Evolutionary conservation across 208 protist species (phyloP).

Genomic region (Polymyxa betae): DNA sequence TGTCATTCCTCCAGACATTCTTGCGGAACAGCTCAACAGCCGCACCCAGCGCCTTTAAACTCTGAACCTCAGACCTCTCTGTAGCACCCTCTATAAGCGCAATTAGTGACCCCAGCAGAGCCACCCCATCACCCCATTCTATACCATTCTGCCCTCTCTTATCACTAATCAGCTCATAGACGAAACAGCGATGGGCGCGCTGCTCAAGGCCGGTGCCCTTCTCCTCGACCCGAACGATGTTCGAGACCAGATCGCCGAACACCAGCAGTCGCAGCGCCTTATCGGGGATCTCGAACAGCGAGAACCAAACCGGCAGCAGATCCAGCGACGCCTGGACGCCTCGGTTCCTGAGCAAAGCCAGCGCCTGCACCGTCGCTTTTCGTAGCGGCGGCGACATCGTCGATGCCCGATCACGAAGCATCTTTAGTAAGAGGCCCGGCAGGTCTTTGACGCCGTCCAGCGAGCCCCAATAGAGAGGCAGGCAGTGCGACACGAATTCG

Average conservation of each 20-base stretch:
- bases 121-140: no score
- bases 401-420: not conserved
- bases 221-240: conserved; percentile 18
- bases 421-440: not conserved
- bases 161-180: not conserved
- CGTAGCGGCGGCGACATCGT: not conserved
- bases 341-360: conserved; percentile 12
- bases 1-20: conserved; percentile 26
- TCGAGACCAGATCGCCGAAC: conserved; percentile 18
- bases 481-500: conserved; percentile 33
- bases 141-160: no score
- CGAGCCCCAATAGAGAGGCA: not conserved
- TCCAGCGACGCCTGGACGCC: not conserved
- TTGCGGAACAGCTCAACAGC: conserved; percentile 43
- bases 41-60: not conserved
- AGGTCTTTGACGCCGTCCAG: not conserved
- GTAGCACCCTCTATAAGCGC: no score
- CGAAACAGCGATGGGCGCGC: conserved; percentile 35
- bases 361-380: not conserved
- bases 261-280: conserved; percentile 3
- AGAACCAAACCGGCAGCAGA: conserved; percentile 13
- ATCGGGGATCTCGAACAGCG: conserved; percentile 26
- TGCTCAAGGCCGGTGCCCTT: not conserved
- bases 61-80: not conserved
- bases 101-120: no score